Base-by-base conservation (phyloP, 2,329 filamentous ascomycete species). In the Fusarium graminum region DNA sequence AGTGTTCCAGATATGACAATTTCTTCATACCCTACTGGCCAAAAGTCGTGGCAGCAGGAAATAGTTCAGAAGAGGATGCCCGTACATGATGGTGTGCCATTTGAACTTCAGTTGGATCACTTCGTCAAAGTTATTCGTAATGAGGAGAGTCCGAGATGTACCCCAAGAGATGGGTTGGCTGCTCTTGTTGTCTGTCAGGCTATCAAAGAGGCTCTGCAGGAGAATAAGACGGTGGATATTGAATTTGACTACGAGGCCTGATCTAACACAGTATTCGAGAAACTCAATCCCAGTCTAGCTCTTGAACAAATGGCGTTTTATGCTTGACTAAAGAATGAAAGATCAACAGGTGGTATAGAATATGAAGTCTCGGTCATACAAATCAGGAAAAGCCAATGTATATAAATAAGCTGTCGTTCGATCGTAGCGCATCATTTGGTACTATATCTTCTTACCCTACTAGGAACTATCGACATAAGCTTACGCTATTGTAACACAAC, bases 181-280 rank as follows among this genome's bases (percentile, higher is more conserved):
- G 85, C 85, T 2, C 72, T 87, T 67, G 67, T 80, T 26, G 83
- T 87, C 45, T 85, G 83, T 67, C 79, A 85, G 38, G 83, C 83
- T 14, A 78, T 86, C 34, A 80, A 78, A 62, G 75, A 73, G 57
- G 80, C 82, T 0, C 76, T 87, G 57, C 73, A 72, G 28, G 54
- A 75, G 11, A 70, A 74, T 25, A 66, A 42, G 14, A 73, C 72
- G 0, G 65, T 75, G 0, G 62, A 72, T 0, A 70, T 75, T 29
- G 56, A 68, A 9, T 29, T 29, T 7, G 28, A 29, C 28, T 29
- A 9, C 8, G 28, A 12, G 9, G 4, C 11, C 28, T 29, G 28
- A 29, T 29, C 8, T 8, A 12, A 29, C 11, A 29, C 11, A 29
- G 28, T 9, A 29, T 8, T 29, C 7, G 28, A 29, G 11, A 12